Conservation (phyloP, 2,329 filamentous ascomycete species). For the Akanthomyces muscarius region DNA sequence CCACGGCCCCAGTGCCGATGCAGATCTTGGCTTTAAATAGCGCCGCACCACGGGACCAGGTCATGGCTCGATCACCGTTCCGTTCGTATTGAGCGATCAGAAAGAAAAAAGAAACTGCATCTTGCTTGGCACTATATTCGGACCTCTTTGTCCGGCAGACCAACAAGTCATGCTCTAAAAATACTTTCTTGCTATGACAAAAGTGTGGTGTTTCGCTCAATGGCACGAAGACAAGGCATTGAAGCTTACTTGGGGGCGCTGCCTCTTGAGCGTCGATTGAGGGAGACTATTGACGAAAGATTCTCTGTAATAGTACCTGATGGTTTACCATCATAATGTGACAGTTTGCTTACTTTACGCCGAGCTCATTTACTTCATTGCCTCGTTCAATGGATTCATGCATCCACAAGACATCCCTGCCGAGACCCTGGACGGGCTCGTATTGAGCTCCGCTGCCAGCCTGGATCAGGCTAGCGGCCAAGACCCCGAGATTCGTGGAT, state of each 20-base stretch:
- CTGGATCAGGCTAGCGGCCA: neutral
- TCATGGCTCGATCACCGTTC: neutral
- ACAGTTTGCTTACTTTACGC: neutral
- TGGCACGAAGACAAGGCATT: neutral
- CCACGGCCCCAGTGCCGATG: neutral
- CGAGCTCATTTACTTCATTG: neutral
- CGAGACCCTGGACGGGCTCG: neutral
- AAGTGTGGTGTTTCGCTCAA: neutral
- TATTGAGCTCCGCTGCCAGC: conserved; percentile 2
- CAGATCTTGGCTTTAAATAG: conserved; percentile 1
- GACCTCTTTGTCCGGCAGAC: neutral
- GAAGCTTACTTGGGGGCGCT: too few species aligned
- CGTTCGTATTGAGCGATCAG: neutral
- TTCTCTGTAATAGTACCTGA: too few species aligned
- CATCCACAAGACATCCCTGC: neutral
- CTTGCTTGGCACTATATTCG: neutral
- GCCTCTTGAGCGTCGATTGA: neutral
- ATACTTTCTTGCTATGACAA: neutral
- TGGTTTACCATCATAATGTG: neutral
- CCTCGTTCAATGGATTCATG: neutral
- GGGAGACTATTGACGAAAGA: rapidly evolving
- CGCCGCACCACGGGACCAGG: neutral
- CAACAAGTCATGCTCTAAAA: neutral
- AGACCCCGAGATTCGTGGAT: neutral
- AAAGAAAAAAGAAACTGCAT: too few species aligned